These are phyloP conservation scores for Immersiella caudata DNA, from an alignment of 495 filamentous ascomycete genomes.

Conservation along the genomic window DNA sequence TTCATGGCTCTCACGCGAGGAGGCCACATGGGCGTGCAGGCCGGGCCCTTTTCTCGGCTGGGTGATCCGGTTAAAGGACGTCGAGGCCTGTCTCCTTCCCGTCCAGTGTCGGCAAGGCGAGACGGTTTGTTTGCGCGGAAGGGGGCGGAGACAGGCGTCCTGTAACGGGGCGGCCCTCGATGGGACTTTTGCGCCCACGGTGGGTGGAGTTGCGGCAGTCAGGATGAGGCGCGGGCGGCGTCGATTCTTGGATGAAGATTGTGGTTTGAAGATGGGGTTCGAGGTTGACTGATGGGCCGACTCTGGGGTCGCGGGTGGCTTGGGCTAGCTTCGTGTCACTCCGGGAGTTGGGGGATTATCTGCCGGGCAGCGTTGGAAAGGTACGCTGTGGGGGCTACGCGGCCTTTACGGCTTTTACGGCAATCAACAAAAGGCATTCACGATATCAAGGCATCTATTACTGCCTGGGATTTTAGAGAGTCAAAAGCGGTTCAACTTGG, in stretches of 20 bases:
- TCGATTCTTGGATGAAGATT: not conserved
- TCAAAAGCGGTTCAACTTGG: not conserved
- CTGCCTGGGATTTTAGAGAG: not conserved
- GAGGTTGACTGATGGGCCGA: not conserved
- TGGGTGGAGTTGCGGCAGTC: not conserved
- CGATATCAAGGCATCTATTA: not conserved
- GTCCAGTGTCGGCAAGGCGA: not conserved
- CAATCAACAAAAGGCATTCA: not conserved
- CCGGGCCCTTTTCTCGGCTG: slow-evolving; percentile 13
- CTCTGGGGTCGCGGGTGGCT: slow-evolving; percentile 10
- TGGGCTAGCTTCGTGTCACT: slow-evolving; percentile 8
- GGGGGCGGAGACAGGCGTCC: not conserved
- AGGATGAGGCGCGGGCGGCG: not conserved
- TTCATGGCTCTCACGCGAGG: slow-evolving; percentile 1
- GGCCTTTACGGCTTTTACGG: not conserved
- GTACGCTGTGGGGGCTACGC: not conserved
- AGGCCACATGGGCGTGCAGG: not conserved
- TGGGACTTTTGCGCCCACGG: not conserved
- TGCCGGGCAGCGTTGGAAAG: not conserved
- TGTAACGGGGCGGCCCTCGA: not conserved
- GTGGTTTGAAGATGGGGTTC: not conserved
- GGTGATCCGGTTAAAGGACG: slow-evolving; percentile 16
- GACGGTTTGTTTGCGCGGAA: not conserved
- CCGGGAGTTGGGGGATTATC: slow-evolving; percentile 10
- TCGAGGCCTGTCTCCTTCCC: slow-evolving; percentile 3